Percentiles rank a stretch among this genome's conserved stretches.
Evolutionary conservation across 2,329 filamentous ascomycete genomes (phyloP).

Genomic region (Aspergillus ibericus): DNA sequence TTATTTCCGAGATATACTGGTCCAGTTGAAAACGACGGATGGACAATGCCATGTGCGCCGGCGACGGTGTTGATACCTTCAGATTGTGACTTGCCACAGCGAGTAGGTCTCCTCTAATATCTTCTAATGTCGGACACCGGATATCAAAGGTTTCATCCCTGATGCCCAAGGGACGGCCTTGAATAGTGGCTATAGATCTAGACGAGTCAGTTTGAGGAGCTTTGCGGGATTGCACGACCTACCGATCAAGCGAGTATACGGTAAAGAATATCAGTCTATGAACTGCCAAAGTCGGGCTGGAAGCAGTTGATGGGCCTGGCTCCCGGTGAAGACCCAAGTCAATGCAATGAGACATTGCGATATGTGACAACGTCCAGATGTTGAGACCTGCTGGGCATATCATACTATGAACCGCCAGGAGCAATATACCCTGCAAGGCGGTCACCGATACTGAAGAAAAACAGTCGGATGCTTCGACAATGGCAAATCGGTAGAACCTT

Average conservation of each 20-base stretch:
- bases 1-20: slow-evolving; percentile 28
- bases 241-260: slow-evolving; percentile 40
- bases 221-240: neutral
- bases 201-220: neutral
- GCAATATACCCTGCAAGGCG: slow-evolving; percentile 33
- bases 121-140: slow-evolving; percentile 17
- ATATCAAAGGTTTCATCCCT: slow-evolving; percentile 42
- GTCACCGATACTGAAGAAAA: slow-evolving; percentile 37
- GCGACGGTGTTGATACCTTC: slow-evolving; percentile 6
- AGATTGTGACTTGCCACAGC: neutral
- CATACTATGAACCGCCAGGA: slow-evolving; percentile 35
- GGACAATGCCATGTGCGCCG: slow-evolving; percentile 22
- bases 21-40: slow-evolving; percentile 30
- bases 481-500: slow-evolving; percentile 36
- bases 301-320: slow-evolving; percentile 14
- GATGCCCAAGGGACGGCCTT: slow-evolving; percentile 41
- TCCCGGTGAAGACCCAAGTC: slow-evolving; percentile 42
- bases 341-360: slow-evolving; percentile 41
- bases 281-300: slow-evolving; percentile 15
- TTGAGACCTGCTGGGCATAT: slow-evolving; percentile 36
- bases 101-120: slow-evolving; percentile 4
- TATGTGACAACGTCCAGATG: slow-evolving; percentile 39
- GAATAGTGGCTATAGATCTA: slow-evolving; percentile 40
- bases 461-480: slow-evolving; percentile 31
- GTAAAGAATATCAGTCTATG: slow-evolving; percentile 36